Conservation (phyloP, 139 green algal genomes). For the Mesotaenium endlicherianum region DNA sequence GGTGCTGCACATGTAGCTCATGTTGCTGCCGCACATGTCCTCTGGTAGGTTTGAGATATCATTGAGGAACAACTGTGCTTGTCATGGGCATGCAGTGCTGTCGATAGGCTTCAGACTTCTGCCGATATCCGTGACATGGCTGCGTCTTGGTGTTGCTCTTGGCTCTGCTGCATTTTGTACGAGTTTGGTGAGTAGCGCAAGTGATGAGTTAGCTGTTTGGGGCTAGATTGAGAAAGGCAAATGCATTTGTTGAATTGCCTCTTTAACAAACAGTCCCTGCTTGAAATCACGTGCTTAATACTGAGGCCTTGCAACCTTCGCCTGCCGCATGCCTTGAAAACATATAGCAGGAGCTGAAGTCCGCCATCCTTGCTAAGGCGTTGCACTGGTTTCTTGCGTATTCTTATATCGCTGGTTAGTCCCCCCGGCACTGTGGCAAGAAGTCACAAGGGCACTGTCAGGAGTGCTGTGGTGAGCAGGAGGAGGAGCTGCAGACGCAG, state of each 20-base stretch:
- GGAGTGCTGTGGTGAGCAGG: conserved; percentile 33
- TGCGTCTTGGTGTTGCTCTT: no score
- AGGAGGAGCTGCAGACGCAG: conserved; percentile 52
- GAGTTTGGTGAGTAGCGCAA: no score
- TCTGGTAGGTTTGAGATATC: background rate
- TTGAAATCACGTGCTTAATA: no score
- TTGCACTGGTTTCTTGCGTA: background rate
- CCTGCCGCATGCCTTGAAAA: background rate
- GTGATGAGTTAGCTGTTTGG: no score
- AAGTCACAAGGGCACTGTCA: conserved; percentile 30
- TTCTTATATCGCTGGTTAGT: background rate
- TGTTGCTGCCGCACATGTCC: background rate
- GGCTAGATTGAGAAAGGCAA: no score
- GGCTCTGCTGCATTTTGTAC: no score
- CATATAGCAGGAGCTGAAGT: no score
- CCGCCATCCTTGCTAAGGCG: no score
- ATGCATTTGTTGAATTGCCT: no score
- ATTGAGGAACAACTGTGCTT: background rate
- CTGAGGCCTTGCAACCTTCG: background rate
- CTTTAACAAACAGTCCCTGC: no score
- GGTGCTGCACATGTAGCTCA: no score
- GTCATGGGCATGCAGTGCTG: background rate
- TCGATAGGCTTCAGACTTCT: background rate
- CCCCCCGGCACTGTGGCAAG: background rate
- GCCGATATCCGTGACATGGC: no score